Evolutionary conservation across 139 green algal genomes (phyloP).

Genomic region (Ulvella scutata): DNA sequence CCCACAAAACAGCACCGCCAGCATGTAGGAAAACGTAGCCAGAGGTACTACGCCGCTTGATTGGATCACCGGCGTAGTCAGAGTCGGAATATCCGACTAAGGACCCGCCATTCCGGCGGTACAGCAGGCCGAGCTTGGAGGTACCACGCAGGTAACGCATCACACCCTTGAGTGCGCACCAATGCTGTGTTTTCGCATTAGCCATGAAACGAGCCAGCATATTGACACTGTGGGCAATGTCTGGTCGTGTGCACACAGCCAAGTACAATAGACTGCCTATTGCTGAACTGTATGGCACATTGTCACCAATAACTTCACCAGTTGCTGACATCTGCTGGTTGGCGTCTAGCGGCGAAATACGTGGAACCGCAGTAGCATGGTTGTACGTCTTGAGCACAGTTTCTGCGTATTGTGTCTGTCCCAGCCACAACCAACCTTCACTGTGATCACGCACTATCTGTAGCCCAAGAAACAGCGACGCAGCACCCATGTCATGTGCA

Average conservation of each 20-base stretch:
- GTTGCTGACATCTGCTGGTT: slow-evolving; percentile 1
- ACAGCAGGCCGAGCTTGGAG: background rate
- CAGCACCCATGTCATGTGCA: slow-evolving; percentile 4
- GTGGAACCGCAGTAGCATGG: background rate
- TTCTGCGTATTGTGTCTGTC: background rate
- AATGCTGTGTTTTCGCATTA: slow-evolving; percentile 14
- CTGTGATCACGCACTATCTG: slow-evolving; percentile 7
- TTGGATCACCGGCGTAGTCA: slow-evolving; percentile 2
- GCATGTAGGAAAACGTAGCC: background rate
- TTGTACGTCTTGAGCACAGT: slow-evolving; percentile 9
- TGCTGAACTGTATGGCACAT: slow-evolving; percentile 5
- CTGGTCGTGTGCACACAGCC: slow-evolving; percentile 15
- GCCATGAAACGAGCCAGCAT: slow-evolving; percentile 20
- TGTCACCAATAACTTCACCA: background rate
- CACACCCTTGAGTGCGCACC: slow-evolving; percentile 14
- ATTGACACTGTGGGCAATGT: slow-evolving; percentile 22
- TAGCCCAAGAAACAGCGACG: slow-evolving; percentile 12
- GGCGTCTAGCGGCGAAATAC: background rate
- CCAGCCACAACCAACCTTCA: slow-evolving; percentile 9
- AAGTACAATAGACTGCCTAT: slow-evolving; percentile 19
- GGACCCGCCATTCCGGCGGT: background rate
- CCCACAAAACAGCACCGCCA: slow-evolving; percentile 16
- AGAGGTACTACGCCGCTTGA: background rate
- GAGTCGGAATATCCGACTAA: background rate
- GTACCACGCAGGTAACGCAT: slow-evolving; percentile 17